A percentile compares a stretch with the other conserved stretches of the same genome.
Conservation (phyloP, 768 basidiomycete genomes). For the Kondoa subrosea region DNA sequence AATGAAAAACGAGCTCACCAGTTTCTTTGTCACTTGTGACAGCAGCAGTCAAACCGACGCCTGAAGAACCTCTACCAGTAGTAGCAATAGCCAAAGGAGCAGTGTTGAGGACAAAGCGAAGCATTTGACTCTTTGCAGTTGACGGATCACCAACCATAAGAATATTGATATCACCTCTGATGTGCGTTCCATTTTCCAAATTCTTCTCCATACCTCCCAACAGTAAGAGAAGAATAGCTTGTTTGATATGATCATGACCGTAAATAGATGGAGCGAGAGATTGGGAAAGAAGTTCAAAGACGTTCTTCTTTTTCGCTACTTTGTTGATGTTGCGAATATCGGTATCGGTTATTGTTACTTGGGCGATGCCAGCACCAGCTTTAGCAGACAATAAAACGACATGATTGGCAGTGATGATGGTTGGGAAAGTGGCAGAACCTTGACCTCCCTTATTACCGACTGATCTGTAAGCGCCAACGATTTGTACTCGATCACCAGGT, state of each 20-base stretch:
- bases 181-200: constrained; percentile 88
- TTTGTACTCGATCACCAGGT: constrained; percentile 89
- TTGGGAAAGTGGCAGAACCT: constrained; percentile 69
- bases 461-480: constrained; percentile 87
- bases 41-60: constrained; percentile 94
- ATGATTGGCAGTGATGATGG: constrained; percentile 83
- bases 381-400: constrained; percentile 88
- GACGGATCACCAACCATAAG: constrained; percentile 98
- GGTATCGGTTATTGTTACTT: constrained; percentile 72
- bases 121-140: constrained; percentile 92
- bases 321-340: constrained; percentile 95
- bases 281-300: constrained; percentile 73
- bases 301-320: constrained; percentile 66
- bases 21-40: constrained; percentile 98
- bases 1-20: constrained; percentile 35
- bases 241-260: constrained; percentile 90
- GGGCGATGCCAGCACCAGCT: constrained; percentile 83
- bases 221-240: constrained; percentile 75
- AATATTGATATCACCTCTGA: constrained; percentile 97
- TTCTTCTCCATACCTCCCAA: constrained; percentile 98
- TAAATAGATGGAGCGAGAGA: constrained; percentile 96
- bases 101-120: constrained; percentile 87
- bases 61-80: constrained; percentile 92
- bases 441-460: constrained; percentile 69
- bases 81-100: constrained; percentile 96